phyloP scores from a whole-genome alignment of 2,329 filamentous ascomycete species.

The Trichoderma arundinaceum region DNA sequence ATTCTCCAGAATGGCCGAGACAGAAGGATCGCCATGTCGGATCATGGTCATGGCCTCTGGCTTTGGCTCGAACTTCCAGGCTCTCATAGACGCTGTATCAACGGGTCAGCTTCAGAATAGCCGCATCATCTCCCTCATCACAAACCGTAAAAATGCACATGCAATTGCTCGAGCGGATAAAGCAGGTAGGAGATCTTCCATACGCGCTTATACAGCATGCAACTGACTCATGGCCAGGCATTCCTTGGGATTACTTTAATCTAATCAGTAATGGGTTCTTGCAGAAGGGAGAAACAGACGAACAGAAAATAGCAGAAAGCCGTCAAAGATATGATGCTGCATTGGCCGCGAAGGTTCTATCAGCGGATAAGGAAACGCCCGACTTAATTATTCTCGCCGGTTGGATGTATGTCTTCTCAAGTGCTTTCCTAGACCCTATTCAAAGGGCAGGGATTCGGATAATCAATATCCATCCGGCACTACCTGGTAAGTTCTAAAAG shows the following conservation, averaged over 20 bases:
- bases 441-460: conserved; percentile 66
- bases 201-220: too few species aligned
- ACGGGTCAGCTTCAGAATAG: conserved; percentile 49
- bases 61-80: conserved; percentile 55
- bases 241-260: conserved; percentile 82
- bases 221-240: conserved; percentile 44
- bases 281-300: conserved; percentile 50
- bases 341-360: conserved; percentile 70
- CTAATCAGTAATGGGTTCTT: conserved; percentile 73
- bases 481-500: background rate
- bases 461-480: conserved; percentile 72
- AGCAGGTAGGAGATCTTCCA: conserved; percentile 28
- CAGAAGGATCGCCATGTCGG: conserved; percentile 45
- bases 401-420: conserved; percentile 84
- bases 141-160: conserved; percentile 56
- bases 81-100: conserved; percentile 51
- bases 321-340: conserved; percentile 73
- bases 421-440: conserved; percentile 72
- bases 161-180: conserved; percentile 51
- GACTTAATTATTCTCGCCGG: conserved; percentile 82
- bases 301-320: conserved; percentile 59
- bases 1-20: too few species aligned
- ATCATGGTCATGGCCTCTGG: conserved; percentile 75
- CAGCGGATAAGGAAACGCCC: conserved; percentile 56
- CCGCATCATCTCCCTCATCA: conserved; percentile 53